Conservation (phyloP, 169 alveolate genomes). For the Plasmodium yoelii region DNA sequence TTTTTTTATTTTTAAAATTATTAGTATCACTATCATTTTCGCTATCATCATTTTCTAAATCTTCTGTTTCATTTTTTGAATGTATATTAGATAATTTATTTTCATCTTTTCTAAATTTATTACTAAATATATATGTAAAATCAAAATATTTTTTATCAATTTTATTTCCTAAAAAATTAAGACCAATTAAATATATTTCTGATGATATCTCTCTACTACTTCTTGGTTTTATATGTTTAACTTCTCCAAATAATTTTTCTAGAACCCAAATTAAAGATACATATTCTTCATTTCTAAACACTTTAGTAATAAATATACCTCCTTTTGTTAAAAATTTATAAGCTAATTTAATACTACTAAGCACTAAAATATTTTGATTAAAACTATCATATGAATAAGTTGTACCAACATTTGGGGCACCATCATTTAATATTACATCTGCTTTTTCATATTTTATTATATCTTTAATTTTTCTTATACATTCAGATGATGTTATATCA, state of each 20-base stretch:
- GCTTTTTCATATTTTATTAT: slow-evolving; percentile 91
- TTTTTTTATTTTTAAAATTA: slow-evolving; percentile 43
- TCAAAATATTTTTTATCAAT: slow-evolving; percentile 97
- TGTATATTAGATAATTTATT: not conserved
- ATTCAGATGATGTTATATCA: slow-evolving; percentile 91
- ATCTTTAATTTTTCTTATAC: slow-evolving; percentile 77
- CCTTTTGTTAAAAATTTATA: slow-evolving; percentile 84
- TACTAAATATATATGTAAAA: slow-evolving; percentile 94
- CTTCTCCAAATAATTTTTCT: slow-evolving; percentile 95
- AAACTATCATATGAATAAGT: slow-evolving; percentile 98
- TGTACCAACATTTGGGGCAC: slow-evolving; percentile 99
- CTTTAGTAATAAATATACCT: slow-evolving; percentile 83
- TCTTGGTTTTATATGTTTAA: slow-evolving; percentile 98
- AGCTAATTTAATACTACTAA: slow-evolving; percentile 95
- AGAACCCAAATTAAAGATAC: slow-evolving; percentile 97
- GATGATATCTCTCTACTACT: slow-evolving; percentile 98
- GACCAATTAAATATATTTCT: slow-evolving; percentile 97
- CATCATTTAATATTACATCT: slow-evolving; percentile 99
- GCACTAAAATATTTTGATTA: slow-evolving; percentile 96
- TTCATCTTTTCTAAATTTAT: slow-evolving; percentile 70
- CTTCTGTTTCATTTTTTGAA: slow-evolving; percentile 24
- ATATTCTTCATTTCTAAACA: slow-evolving; percentile 92
- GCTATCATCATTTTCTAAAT: slow-evolving; percentile 78
- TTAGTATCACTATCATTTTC: slow-evolving; percentile 76
- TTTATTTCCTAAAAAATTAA: slow-evolving; percentile 95